phyloP scores from a whole-genome alignment of 2,329 filamentous ascomycete species.

The Penicillium expansum region DNA sequence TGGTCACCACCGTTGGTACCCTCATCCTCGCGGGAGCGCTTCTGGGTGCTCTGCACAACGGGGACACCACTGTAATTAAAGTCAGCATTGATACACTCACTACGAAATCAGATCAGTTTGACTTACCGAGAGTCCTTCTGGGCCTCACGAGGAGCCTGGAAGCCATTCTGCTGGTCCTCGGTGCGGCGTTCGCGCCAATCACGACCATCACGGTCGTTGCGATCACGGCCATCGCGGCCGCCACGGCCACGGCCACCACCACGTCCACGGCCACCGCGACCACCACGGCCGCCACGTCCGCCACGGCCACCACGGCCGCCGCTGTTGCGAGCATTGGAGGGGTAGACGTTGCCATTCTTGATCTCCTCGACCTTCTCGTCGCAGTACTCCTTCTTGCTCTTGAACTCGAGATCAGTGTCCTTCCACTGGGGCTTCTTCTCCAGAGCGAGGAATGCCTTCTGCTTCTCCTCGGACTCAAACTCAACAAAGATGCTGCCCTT shows the following conservation, averaged over 20 bases:
- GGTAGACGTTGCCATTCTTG: slow-evolving; percentile 65
- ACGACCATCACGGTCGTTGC: slow-evolving; percentile 33
- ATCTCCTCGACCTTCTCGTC: slow-evolving; percentile 73
- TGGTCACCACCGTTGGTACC: slow-evolving; percentile 35
- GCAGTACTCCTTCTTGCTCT: slow-evolving; percentile 85
- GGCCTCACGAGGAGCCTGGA: slow-evolving; percentile 31
- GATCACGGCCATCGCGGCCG: slow-evolving; percentile 27
- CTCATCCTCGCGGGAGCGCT: slow-evolving; percentile 47
- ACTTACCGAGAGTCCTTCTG: slow-evolving; percentile 45
- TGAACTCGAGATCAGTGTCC: slow-evolving; percentile 73
- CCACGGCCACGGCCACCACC: slow-evolving; percentile 42
- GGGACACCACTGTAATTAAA: slow-evolving; percentile 41
- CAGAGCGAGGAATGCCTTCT: slow-evolving; percentile 74
- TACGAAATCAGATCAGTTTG: not conserved
- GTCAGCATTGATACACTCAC: slow-evolving; percentile 2
- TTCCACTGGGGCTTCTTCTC: slow-evolving; percentile 84
- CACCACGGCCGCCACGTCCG: slow-evolving; percentile 37
- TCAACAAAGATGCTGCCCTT: slow-evolving; percentile 97
- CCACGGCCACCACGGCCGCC: slow-evolving; percentile 46
- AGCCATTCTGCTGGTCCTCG: slow-evolving; percentile 46
- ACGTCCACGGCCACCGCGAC: slow-evolving; percentile 45
- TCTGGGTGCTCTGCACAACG: slow-evolving; percentile 46
- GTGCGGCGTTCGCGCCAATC: slow-evolving; percentile 47
- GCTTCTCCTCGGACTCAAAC: slow-evolving; percentile 74
- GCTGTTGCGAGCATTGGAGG: slow-evolving; percentile 40